Evolutionary conservation across 164 flowering plant genomes (phyloP), one percentile per base, ranked within the genome.

Genomic region (Macadamia tetraphylla): DNA sequence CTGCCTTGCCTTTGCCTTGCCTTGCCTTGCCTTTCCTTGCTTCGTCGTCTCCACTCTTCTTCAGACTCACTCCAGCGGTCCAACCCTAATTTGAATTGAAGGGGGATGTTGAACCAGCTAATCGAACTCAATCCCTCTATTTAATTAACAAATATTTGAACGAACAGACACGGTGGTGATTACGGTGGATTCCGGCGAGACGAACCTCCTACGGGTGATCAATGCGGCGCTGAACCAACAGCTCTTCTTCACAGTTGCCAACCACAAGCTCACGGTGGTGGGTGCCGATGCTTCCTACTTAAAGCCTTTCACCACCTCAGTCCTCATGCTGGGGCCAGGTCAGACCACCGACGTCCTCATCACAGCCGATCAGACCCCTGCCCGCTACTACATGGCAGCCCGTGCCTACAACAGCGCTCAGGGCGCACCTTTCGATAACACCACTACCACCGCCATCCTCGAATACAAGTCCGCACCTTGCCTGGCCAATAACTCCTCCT

Each of bases 161-260:
- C 40, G 49, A 77, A 78, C 83, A 91, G 97, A 76, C 43, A 87
- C 97, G 0, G 69, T 75, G 11, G 71, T 81, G 49, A 79, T 91
- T 58, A 88, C 94, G 0, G 81, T 87, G 12, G 84, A 78, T 64
- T 66, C 81, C 1, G 80, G 80, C 32, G 77, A 78, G 57, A 78
- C 80, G 5, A 72, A 65, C 58, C 77, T 78, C 60, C 73, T 78
- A 43, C 56, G 80, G 32, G 67, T 78, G 53, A 59, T 78, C 58
- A 78, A 78, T 65, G 56, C 78, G 6, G 80, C 73, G 15, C 69
- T 78, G 7, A 78, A 78, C 56, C 80, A 78, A 40, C 62, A 78
- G 44, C 80, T 78, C 29, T 78, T 78, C 80, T 71, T 78, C 71
- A 46, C 77, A 6, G 71, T 78, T 0, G 80, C 75, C 43, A 68